Conservation (phyloP, 176 grass and related monocot genomes). For the Ensete ventricosum region DNA sequence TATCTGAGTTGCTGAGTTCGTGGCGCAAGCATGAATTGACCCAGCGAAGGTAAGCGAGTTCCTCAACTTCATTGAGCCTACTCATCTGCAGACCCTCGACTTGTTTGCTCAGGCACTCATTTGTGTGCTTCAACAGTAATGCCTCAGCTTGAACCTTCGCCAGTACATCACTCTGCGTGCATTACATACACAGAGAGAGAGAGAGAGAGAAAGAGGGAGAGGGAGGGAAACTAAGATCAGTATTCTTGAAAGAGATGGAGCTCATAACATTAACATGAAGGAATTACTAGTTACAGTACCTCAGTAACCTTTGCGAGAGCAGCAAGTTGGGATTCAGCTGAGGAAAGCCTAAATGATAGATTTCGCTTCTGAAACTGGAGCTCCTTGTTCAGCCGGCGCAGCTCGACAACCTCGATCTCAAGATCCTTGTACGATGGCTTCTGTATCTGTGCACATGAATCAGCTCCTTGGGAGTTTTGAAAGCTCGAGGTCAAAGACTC, state of each 20-base stretch:
- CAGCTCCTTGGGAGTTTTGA: slow-evolving; percentile 37
- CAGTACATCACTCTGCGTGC: slow-evolving; percentile 68
- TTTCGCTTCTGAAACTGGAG: slow-evolving; percentile 94
- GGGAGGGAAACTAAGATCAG: slow-evolving; percentile 6
- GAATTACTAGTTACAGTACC: slow-evolving; percentile 38
- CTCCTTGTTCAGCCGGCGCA: slow-evolving; percentile 85
- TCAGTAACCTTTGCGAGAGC: slow-evolving; percentile 67
- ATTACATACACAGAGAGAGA: slow-evolving; percentile 18
- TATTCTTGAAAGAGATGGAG: background rate
- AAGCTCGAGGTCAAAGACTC: slow-evolving; percentile 48
- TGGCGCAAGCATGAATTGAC: slow-evolving; percentile 94
- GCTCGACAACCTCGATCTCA: slow-evolving; percentile 78
- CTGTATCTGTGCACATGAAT: slow-evolving; percentile 15
- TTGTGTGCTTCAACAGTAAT: slow-evolving; percentile 69
- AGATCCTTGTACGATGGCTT: slow-evolving; percentile 48
- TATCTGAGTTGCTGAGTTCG: slow-evolving; percentile 80
- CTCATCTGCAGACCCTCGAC: slow-evolving; percentile 96
- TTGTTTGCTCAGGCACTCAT: slow-evolving; percentile 90
- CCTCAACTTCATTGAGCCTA: slow-evolving; percentile 88
- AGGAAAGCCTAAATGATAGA: slow-evolving; percentile 75
- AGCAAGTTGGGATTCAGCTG: slow-evolving; percentile 81
- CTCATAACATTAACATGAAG: background rate
- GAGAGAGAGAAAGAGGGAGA: slow-evolving; percentile 19
- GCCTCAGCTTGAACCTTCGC: slow-evolving; percentile 95
- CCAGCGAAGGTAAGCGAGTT: slow-evolving; percentile 98